Base-by-base conservation (phyloP, 768 basidiomycete species). In the Imleria badia region DNA sequence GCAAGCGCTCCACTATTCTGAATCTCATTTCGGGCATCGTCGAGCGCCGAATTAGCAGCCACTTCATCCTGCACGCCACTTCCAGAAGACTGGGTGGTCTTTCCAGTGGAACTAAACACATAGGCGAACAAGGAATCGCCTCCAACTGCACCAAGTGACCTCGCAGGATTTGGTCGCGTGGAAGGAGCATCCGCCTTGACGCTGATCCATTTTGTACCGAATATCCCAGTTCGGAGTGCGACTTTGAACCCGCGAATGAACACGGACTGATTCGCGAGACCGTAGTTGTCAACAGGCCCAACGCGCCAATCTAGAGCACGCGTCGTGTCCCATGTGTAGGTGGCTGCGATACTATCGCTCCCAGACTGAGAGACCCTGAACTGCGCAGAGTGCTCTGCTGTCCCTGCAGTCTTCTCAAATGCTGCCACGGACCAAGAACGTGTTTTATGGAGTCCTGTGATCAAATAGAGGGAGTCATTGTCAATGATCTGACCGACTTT, bases 401-500 rank as follows among this genome's bases (percentile, higher is more conserved):
- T 47, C 1, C 48, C 54, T 3, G 12, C 33, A 3, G 42, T 30
- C 36, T 56, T 42, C 22, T 46, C 51, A 17, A 58, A 65, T 7
- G 64, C 54, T 2, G 69, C 71, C 17, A 69, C 50, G 19, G 68
- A 70, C 70, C 71, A 72, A 5, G 67, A 61, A 3, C 15, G 31
- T 1, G 48, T 13, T 30, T 50, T 55, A 22, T 43, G 15, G 6
- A 39, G 5, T 13, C 39, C 54, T 1, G 54, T 72, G 29, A 72
- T 65, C 26, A 72, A 46, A 34, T 72, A 72, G 2, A 70, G 60
- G 7, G 66, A 59, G 26, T 68, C 66, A 29, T 65, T 59, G 12
- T 48, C 50, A 14, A 61, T 62, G 20, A 61, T 58, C 15, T 40
- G 56, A 1, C 57, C 62, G 17, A 63, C 43, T 6, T 34, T 45